These are phyloP conservation scores for Diutina scorzettiae DNA, from an alignment of 1,139 yeast species.

Conservation along the genomic window DNA sequence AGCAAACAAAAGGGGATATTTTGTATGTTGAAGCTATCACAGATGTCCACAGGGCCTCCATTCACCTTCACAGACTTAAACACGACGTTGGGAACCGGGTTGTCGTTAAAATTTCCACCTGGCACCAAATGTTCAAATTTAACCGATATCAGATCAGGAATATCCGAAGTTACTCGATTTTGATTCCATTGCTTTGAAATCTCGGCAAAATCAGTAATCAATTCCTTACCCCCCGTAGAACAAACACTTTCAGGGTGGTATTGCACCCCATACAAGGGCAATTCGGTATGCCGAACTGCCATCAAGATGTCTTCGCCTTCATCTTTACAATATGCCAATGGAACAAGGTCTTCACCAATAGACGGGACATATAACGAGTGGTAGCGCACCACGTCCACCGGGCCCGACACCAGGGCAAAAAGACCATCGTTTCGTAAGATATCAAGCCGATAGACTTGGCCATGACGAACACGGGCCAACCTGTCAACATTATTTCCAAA, in stretches of 20 bases:
- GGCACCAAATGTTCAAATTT: not conserved
- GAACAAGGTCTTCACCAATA: constrained; percentile 25
- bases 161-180: not conserved
- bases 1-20: constrained; percentile 39
- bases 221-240: constrained; percentile 49
- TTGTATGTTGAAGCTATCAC: constrained; percentile 26
- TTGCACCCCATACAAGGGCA: constrained; percentile 88
- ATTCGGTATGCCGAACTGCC: constrained; percentile 56
- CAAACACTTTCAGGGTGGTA: constrained; percentile 96
- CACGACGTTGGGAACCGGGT: not conserved
- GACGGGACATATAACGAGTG: constrained; percentile 65
- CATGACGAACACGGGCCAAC: constrained; percentile 61
- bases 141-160: not conserved
- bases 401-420: constrained; percentile 9
- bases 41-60: constrained; percentile 23
- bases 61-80: not conserved
- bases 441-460: constrained; percentile 51
- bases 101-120: not conserved
- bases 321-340: constrained; percentile 42
- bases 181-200: constrained; percentile 27
- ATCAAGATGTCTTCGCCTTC: constrained; percentile 36
- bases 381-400: constrained; percentile 67
- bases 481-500: constrained; percentile 47
- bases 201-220: constrained; percentile 52
- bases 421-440: not conserved